phyloP scores from a whole-genome alignment of 139 green algal genomes.

The Tetratostichococcus sp. region DNA sequence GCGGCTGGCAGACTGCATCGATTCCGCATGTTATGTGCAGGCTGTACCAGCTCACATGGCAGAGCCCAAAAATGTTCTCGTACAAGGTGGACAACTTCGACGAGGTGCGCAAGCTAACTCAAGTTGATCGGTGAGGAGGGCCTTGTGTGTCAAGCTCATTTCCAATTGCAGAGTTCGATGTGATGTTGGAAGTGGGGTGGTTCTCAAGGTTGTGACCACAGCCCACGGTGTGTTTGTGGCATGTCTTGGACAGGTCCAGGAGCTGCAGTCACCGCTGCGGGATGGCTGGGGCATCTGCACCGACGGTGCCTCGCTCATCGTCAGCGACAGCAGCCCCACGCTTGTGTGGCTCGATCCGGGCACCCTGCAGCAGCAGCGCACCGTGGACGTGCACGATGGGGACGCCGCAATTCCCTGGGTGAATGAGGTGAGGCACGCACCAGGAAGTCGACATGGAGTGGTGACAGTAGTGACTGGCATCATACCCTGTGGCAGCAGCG shows the following conservation, averaged over 20 bases:
- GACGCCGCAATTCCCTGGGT: conserved; percentile 34
- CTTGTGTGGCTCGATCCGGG: conserved; percentile 63
- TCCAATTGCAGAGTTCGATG: too few species aligned
- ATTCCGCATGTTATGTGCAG: conserved; percentile 8
- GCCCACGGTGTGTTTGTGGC: too few species aligned
- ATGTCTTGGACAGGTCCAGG: neutral
- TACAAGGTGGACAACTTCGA: conserved; percentile 37
- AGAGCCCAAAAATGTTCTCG: conserved; percentile 20
- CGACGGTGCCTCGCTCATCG: conserved; percentile 58
- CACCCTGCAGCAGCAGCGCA: conserved; percentile 17
- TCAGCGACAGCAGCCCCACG: conserved; percentile 60
- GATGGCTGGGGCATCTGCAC: conserved; percentile 84
- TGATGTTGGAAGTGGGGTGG: too few species aligned
- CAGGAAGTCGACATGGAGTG: too few species aligned
- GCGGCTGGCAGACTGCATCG: neutral
- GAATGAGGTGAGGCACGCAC: conserved; percentile 52
- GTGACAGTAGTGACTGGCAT: too few species aligned
- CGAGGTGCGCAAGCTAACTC: neutral
- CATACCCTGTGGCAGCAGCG: too few species aligned
- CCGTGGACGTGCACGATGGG: conserved; percentile 26
- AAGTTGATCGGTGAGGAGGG: too few species aligned
- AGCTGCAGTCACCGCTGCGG: conserved; percentile 44
- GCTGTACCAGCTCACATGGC: conserved; percentile 79
- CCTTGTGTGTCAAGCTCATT: too few species aligned
- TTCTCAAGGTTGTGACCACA: neutral